phyloP scores from a whole-genome alignment of 208 protist genomes.

The Leishmania braziliensis region DNA sequence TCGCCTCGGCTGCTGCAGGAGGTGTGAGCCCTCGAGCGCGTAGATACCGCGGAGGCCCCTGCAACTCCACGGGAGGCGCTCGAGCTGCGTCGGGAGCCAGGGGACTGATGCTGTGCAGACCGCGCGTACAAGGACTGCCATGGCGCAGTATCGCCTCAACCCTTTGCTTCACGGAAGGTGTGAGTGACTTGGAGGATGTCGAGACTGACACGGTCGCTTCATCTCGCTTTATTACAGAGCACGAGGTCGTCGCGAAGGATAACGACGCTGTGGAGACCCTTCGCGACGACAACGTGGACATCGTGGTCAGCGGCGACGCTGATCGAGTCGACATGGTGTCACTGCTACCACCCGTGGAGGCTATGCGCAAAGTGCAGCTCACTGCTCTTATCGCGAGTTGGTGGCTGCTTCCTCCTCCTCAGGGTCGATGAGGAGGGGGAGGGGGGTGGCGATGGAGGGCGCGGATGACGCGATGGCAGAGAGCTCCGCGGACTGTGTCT shows the following conservation, averaged over 20 bases:
- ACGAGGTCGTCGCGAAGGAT: neutral
- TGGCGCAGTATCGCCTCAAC: conserved; percentile 17
- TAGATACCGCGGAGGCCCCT: conserved; percentile 38
- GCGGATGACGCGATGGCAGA: neutral
- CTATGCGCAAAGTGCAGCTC: neutral
- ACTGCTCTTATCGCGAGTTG: neutral
- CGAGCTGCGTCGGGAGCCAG: conserved; percentile 35
- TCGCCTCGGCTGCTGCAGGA: neutral
- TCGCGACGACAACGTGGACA: neutral
- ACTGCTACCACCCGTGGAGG: neutral
- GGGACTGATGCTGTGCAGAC: conserved; percentile 37
- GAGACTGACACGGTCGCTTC: neutral
- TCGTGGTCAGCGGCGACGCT: neutral
- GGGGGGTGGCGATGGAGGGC: neutral
- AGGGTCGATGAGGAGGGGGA: neutral
- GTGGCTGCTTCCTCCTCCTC: neutral
- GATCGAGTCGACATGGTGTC: neutral
- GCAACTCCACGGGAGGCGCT: conserved; percentile 33
- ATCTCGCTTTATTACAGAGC: neutral
- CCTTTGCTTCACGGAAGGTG: too few species aligned
- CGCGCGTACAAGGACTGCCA: conserved; percentile 35
- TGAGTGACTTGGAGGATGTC: too few species aligned
- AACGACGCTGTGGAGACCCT: neutral
- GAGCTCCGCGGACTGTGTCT: neutral
- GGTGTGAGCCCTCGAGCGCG: conserved; percentile 23